Evolutionary conservation across 345 rosid genomes (phyloP).

Genomic region (Citrus cavaleriei): DNA sequence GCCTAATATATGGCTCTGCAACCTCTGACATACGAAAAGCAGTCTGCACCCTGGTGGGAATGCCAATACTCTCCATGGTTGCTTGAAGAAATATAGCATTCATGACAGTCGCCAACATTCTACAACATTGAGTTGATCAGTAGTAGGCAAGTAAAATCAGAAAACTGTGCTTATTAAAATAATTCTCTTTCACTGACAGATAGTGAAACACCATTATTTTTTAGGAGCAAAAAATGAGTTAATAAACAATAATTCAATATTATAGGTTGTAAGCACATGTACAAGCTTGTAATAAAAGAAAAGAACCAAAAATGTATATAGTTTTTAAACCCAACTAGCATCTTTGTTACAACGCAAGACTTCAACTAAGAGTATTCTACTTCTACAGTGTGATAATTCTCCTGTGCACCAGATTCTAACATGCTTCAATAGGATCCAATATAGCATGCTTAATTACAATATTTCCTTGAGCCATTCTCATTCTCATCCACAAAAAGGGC

Average conservation of each 20-base stretch:
- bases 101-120: conserved; percentile 98
- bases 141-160: background rate
- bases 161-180: background rate
- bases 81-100: conserved; percentile 95
- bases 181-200: background rate
- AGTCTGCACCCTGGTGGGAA: conserved; percentile 91
- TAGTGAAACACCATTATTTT: background rate
- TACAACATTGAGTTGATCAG: conserved; percentile 21
- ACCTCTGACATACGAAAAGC: conserved; percentile 98
- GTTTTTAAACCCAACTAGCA: background rate
- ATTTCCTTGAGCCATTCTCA: background rate
- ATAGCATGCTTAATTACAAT: background rate
- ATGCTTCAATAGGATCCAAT: background rate
- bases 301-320: no score
- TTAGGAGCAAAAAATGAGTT: background rate
- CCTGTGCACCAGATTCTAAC: background rate
- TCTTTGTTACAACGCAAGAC: background rate
- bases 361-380: background rate
- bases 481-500: background rate
- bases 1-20: conserved; percentile 90
- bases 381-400: background rate
- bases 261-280: background rate
- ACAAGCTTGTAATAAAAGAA: background rate
- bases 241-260: background rate
- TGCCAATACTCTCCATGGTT: conserved; percentile 95